phyloP scores from a whole-genome alignment of 768 basidiomycete species.

The Leccinum arenicola region DNA sequence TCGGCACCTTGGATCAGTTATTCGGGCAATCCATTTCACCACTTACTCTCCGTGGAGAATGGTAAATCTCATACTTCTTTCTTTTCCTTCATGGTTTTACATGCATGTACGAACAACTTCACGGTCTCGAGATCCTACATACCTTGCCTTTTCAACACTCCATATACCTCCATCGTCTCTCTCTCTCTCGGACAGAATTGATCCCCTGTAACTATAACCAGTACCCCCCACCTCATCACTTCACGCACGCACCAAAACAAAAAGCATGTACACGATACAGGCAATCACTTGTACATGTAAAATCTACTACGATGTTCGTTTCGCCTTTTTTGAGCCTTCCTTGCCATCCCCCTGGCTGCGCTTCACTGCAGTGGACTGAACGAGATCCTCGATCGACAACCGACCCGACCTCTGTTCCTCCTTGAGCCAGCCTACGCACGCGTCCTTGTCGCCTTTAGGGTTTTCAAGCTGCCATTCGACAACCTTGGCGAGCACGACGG shows the following conservation, averaged over 20 bases:
- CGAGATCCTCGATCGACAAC: constrained; percentile 34
- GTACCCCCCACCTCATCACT: constrained; percentile 3
- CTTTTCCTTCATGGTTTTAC: neutral
- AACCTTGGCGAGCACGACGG: constrained; percentile 59
- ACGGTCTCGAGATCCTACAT: neutral
- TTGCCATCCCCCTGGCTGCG: constrained; percentile 20
- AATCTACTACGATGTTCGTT: constrained; percentile 16
- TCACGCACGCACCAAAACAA: neutral
- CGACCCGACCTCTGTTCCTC: constrained; percentile 49
- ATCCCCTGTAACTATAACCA: constrained; percentile 22
- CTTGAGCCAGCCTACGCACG: constrained; percentile 69
- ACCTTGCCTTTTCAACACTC: constrained; percentile 1
- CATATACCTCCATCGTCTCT: neutral
- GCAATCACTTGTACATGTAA: neutral
- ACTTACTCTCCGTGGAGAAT: constrained; percentile 14
- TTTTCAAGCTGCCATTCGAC: constrained; percentile 85
- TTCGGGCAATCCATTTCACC: constrained; percentile 32
- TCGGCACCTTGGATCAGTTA: constrained; percentile 28
- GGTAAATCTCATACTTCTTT: constrained; percentile 6
- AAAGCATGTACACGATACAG: constrained; percentile 2
- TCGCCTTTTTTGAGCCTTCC: constrained; percentile 31
- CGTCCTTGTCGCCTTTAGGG: constrained; percentile 61
- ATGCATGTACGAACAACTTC: constrained; percentile 3
- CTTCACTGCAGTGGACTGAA: constrained; percentile 23
- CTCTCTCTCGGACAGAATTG: constrained; percentile 3